Evolutionary conservation across 306 rosid genomes (phyloP).

Genomic region (Cucumis cinereus): DNA sequence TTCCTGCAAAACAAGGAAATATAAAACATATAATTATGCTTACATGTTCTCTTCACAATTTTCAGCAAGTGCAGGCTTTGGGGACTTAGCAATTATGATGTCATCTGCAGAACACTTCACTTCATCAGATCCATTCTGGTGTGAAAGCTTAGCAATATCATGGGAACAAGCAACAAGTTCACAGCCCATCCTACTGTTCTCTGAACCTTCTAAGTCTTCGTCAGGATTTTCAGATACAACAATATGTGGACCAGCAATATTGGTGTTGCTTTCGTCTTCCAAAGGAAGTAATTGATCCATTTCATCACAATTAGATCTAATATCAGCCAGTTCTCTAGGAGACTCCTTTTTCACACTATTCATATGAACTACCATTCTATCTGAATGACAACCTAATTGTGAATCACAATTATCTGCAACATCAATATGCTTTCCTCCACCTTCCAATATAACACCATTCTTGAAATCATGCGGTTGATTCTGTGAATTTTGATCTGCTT

Average conservation of each 20-base stretch:
- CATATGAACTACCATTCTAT: conserved; percentile 16
- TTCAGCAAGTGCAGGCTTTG: conserved; percentile 27
- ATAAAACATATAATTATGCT: conserved; percentile 17
- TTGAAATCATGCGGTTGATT: conserved; percentile 21
- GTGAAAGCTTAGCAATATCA: conserved; percentile 15
- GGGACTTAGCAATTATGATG: conserved; percentile 21
- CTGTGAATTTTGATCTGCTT: conserved; percentile 19
- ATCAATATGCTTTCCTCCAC: conserved; percentile 17
- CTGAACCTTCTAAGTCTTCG: conserved; percentile 22
- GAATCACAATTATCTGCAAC: conserved; percentile 20
- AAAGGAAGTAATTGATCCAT: conserved; percentile 19
- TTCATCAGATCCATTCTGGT: conserved; percentile 17
- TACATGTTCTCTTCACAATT: conserved; percentile 37
- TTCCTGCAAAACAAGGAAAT: background rate
- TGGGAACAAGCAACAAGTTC: conserved; percentile 15
- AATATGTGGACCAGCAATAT: conserved; percentile 8
- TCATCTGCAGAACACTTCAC: conserved; percentile 17
- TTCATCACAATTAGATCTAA: conserved; percentile 23
- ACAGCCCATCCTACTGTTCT: conserved; percentile 14
- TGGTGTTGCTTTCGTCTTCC: conserved; percentile 17
- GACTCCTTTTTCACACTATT: conserved; percentile 16
- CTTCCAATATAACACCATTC: conserved; percentile 13
- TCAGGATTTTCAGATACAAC: conserved; percentile 19
- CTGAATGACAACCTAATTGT: conserved; percentile 18
- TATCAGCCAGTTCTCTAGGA: conserved; percentile 11